Percentiles rank a stretch among this genome's conserved stretches.
These are phyloP conservation scores for Vitrella brassicaformis DNA, from an alignment of 73 alveolate genomes.

Conservation along the genomic window DNA sequence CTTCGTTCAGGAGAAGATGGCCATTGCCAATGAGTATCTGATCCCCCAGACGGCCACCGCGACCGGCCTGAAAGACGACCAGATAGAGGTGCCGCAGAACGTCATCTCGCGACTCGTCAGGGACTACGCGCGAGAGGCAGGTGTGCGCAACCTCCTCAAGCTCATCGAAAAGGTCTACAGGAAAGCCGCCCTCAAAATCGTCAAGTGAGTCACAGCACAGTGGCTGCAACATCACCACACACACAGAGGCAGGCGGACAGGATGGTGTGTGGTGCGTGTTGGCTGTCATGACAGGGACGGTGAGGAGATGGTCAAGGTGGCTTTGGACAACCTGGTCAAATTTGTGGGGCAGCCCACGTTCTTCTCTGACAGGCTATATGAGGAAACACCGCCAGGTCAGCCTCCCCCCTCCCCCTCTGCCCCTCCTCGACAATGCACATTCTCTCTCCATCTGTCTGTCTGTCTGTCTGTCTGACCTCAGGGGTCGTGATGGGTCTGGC, in stretches of 20 bases:
- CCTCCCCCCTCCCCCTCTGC: constrained; percentile 12
- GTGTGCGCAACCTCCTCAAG: constrained; percentile 61
- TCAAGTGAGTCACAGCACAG: background rate
- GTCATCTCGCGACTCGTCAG: background rate
- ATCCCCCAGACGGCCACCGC: background rate
- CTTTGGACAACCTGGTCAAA: constrained; percentile 47
- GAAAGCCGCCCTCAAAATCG: constrained; percentile 42
- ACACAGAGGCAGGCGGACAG: constrained; percentile 1
- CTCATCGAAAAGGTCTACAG: constrained; percentile 52
- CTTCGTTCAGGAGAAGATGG: constrained; percentile 19
- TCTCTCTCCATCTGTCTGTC: background rate
- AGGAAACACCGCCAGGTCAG: constrained; percentile 8
- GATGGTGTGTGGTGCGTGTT: background rate
- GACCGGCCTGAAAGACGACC: background rate
- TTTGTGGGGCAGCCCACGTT: constrained; percentile 52
- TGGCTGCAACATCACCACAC: too few species aligned
- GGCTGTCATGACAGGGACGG: constrained; percentile 2
- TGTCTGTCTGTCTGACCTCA: background rate
- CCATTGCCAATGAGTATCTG: constrained; percentile 25
- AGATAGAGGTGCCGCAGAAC: background rate
- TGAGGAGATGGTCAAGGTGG: constrained; percentile 26
- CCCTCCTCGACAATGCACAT: background rate
- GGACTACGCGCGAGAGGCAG: constrained; percentile 69
- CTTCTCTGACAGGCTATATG: constrained; percentile 28
- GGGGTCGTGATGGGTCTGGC: constrained; percentile 81